Conservation (phyloP, 2,329 filamentous ascomycete genomes). For the Apiospora pterosperma region DNA sequence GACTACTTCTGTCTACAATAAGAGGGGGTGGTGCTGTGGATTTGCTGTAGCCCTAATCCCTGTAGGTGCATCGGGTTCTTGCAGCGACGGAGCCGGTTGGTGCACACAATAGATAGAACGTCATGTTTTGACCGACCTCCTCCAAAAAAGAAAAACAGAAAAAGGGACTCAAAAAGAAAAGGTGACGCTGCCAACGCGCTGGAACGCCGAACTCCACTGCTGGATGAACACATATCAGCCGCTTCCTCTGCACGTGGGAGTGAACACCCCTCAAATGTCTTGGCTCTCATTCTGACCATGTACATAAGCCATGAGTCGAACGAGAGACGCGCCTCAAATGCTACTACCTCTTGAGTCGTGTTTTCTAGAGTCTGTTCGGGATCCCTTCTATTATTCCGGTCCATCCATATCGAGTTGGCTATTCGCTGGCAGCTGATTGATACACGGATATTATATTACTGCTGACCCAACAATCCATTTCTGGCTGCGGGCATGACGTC, state of each 20-base stretch:
- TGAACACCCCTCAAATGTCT: slow-evolving; percentile 1
- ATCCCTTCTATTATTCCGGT: neutral
- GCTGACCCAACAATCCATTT: neutral
- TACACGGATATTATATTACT: neutral
- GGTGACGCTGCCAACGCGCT: neutral
- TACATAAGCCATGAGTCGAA: no score
- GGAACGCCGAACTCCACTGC: neutral
- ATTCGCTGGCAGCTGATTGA: neutral
- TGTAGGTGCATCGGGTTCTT: neutral
- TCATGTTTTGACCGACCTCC: neutral
- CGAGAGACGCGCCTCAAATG: no score
- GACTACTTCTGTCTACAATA: neutral
- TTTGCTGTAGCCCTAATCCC: neutral
- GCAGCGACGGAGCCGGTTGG: slow-evolving; percentile 1
- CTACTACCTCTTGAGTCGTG: no score
- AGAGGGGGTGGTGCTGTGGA: neutral
- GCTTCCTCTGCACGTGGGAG: neutral
- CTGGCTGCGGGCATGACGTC: neutral
- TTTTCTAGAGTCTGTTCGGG: neutral
- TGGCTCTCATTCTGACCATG: no score
- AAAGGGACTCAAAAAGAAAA: neutral
- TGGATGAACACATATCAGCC: slow-evolving; percentile 1
- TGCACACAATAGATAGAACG: neutral
- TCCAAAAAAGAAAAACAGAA: neutral
- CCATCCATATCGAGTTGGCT: no score